These are phyloP conservation scores for Fraxinus floribunda DNA, from an alignment of 305 asterid species.

Conservation along the genomic window DNA sequence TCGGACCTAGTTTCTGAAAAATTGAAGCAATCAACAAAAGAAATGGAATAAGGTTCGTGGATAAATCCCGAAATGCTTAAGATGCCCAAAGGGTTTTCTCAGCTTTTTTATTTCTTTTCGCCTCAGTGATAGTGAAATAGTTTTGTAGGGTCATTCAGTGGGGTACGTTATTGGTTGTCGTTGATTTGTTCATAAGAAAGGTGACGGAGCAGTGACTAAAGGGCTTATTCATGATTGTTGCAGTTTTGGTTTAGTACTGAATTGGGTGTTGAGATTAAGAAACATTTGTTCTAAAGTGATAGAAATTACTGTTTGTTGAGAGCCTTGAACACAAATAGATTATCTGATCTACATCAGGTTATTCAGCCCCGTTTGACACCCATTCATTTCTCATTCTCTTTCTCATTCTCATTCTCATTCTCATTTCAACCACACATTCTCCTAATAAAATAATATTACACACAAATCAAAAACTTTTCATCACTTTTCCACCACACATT, in stretches of 20 bases:
- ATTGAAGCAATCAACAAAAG: background rate
- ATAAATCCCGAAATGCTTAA: background rate
- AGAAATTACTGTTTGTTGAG: background rate
- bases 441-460: too few species aligned
- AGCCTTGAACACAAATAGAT: background rate
- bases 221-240: background rate
- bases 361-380: too few species aligned
- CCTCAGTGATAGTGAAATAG: background rate
- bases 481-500: too few species aligned
- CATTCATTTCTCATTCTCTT: too few species aligned
- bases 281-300: background rate
- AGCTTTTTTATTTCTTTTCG: background rate
- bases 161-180: background rate
- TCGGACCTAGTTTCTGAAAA: background rate
- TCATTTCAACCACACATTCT: too few species aligned
- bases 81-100: background rate
- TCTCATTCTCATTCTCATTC: too few species aligned
- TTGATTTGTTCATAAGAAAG: background rate
- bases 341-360: background rate
- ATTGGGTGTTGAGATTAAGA: background rate
- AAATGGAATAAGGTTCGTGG: background rate
- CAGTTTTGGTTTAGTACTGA: background rate
- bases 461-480: too few species aligned
- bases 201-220: background rate
- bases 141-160: background rate